Percentiles rank a stretch among this genome's conserved stretches.
These are phyloP conservation scores for Starmerella roubikii DNA, from an alignment of 805 yeast species.

Conservation along the genomic window DNA sequence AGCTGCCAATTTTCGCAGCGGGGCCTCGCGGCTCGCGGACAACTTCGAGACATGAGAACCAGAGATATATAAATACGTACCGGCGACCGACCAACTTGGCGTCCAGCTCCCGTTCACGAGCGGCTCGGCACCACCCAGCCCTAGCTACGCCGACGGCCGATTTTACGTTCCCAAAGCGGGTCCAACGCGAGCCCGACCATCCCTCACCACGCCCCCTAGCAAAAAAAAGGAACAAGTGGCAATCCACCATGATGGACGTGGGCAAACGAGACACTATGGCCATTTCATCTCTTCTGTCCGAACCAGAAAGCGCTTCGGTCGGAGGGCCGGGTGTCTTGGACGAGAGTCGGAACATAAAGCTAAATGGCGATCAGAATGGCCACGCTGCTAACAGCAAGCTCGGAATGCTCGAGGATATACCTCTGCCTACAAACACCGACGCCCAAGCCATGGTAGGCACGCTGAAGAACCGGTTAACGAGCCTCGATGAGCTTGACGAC, in stretches of 20 bases:
- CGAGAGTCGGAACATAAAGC: no score
- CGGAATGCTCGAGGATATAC: not conserved
- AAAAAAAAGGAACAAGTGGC: not conserved
- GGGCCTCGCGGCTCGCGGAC: no score
- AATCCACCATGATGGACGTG: slow-evolving; percentile 12
- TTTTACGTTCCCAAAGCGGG: not conserved
- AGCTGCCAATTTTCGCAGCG: no score
- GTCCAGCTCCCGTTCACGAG: no score
- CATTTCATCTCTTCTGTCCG: slow-evolving; percentile 16
- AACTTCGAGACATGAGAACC: not conserved
- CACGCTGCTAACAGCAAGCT: not conserved
- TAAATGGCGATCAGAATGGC: not conserved
- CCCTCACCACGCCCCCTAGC: not conserved
- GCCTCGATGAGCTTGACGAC: not conserved
- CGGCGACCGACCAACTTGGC: no score
- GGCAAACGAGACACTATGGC: slow-evolving; percentile 18
- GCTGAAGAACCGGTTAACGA: not conserved
- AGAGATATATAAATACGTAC: not conserved
- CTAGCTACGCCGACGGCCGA: no score
- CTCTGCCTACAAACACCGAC: not conserved
- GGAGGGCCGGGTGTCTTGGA: not conserved
- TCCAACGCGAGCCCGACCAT: not conserved
- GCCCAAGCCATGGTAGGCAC: not conserved
- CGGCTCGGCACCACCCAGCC: no score
- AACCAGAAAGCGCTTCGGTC: not conserved